Evolutionary conservation across 106 monocot genomes (phyloP).

Genomic region (Vanilla planifolia): DNA sequence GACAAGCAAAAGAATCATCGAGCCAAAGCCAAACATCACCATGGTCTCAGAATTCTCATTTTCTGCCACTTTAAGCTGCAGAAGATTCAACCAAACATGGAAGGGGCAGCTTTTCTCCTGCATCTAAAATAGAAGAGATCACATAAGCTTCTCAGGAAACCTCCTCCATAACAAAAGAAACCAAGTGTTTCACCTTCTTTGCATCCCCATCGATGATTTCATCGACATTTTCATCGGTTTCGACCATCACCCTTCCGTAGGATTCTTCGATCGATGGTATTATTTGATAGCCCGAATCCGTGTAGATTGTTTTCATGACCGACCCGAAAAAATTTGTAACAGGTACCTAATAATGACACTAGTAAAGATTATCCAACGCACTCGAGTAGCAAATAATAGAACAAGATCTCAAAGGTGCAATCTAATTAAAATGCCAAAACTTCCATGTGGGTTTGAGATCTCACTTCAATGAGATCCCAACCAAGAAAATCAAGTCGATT

Average conservation of each 20-base stretch:
- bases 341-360: conserved; percentile 42
- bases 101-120: conserved; percentile 27
- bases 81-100: conserved; percentile 41
- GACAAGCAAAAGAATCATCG: conserved; percentile 57
- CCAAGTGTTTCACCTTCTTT: not conserved
- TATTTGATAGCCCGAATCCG: too few species aligned
- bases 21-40: conserved; percentile 49
- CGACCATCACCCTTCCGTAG: conserved; percentile 12
- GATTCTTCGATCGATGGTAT: conserved; percentile 37
- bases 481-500: too few species aligned
- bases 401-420: too few species aligned
- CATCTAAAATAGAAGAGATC: conserved; percentile 1
- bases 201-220: not conserved
- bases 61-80: conserved; percentile 37
- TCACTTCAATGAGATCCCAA: too few species aligned
- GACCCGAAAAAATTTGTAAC: conserved; percentile 96
- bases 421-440: too few species aligned
- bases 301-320: conserved; percentile 92
- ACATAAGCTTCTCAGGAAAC: conserved; percentile 3
- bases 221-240: conserved; percentile 10
- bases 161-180: not conserved
- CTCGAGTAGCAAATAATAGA: too few species aligned
- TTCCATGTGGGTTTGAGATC: too few species aligned
- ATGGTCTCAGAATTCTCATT: conserved; percentile 38
- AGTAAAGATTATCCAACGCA: too few species aligned